Base-by-base conservation (phyloP, 2,329 filamentous ascomycete genomes). In the Xylariomycetidae sp. region DNA sequence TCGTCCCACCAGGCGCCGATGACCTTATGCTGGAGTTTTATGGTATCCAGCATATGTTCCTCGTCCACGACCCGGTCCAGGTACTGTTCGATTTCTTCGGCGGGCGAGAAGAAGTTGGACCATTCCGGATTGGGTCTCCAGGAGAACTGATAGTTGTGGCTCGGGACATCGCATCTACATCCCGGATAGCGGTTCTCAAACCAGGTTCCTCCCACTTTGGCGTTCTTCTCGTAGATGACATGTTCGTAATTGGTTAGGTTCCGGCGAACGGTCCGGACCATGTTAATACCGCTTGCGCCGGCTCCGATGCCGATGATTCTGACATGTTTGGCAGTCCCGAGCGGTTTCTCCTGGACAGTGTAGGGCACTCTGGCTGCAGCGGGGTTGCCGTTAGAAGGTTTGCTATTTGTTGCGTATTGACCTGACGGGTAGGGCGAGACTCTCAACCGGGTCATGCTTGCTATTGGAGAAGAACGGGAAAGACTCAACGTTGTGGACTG, bases 111-210 rank as follows among this genome's bases (percentile, higher is more conserved):
- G 49, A 80, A 75, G 35, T 69, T 67, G 13, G 67, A 65, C 77
- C 78, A 82, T 25, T 67, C 64, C 6, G 67, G 68, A 49, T 80
- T 81, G 3, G 70, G 72, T 34, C 70, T 65, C 69, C 72, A 80
- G 3, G 73, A 72, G 48, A 77, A 80, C 48, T 77, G 76, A 48
- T 81, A 81, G 53, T 73, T 77, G 56, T 80, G 75, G 47, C 66
- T 70, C 8, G 72, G 72, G 18, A 77, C 64, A 49, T 77, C 74
- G 48, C 72, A 77, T 33, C 61, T 61, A 44, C 72, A 76, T 9
- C 74, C 74, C 0, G 74, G 74, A 40, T 80, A 80, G 14, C 65
- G 60, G 46, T 77, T 77, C 48, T 77, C 74, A 41, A 66, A 64
- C 74, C 74, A 80, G 0, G 74, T 78, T 3, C 74, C 74, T 14